Evolutionary conservation across 148 eudicot genomes (phyloP).

Genomic region (Talinum fruticosum): DNA sequence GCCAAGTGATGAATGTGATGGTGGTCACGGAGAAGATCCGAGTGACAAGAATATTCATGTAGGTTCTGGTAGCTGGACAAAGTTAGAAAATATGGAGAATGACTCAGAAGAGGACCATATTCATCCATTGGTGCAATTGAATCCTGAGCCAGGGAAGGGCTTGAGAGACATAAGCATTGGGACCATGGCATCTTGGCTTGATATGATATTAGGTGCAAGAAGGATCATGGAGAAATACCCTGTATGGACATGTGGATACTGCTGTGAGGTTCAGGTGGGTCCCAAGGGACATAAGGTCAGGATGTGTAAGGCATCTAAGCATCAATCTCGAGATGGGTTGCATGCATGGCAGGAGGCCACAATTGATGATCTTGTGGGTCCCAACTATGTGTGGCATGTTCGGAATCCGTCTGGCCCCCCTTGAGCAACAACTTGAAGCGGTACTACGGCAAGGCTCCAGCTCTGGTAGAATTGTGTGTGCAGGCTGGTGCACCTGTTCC

Average conservation of each 20-base stretch:
- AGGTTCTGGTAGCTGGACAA: conserved; percentile 1
- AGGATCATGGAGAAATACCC: conserved; percentile 56
- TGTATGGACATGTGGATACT: conserved; percentile 64
- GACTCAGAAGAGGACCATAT: conserved; percentile 18
- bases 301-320: conserved; percentile 60
- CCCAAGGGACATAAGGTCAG: conserved; percentile 68
- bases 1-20: conserved; percentile 13
- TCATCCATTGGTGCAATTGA: conserved; percentile 17
- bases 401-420: conserved; percentile 39
- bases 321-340: conserved; percentile 63
- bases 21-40: neutral
- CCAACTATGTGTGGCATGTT: conserved; percentile 69
- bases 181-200: conserved; percentile 50
- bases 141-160: conserved; percentile 18
- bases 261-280: conserved; percentile 69
- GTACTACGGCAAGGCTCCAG: conserved; percentile 67
- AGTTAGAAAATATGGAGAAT: conserved; percentile 8
- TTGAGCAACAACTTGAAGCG: conserved; percentile 46
- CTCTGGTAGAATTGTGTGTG: conserved; percentile 61
- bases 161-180: conserved; percentile 32
- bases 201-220: conserved; percentile 53
- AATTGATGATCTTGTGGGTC: conserved; percentile 55
- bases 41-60: neutral
- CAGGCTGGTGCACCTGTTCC: conserved; percentile 68
- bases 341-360: conserved; percentile 77